Evolutionary conservation across 2,329 filamentous ascomycete genomes (phyloP), one percentile per base, ranked within the genome.

Genomic region (Byssoonygena ceratinophila): DNA sequence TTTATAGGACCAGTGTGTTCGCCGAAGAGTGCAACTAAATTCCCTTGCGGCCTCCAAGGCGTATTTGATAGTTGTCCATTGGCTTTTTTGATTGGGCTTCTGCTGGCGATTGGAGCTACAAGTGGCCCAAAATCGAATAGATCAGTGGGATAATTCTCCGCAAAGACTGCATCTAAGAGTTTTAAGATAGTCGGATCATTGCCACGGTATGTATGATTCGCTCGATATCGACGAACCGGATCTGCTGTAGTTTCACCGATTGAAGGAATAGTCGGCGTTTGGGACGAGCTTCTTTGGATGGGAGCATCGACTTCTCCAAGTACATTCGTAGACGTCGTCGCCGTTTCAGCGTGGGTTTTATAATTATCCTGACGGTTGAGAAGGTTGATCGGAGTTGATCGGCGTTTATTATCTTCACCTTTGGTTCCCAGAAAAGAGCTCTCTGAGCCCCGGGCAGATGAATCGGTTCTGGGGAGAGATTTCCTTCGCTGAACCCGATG

Each of bases 1-100:
- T 85, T 95, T 58, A 97, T 81, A 6, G 87, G 80, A 0, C 82
- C 87, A 25, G 77, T 82, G 64, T 98, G 92, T 65, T 98, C 92
- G 1, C 86, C 82, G 63, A 97, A 89, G 0, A 87, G 87, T 1
- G 90, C 88, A 18, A 97, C 84, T 7, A 97, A 76, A 48, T 82
- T 83, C 1, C 92, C 90, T 51, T 83, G 80, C 0, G 92, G 92
- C 58, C 81, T 83, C 92, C 92, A 98, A 2, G 80, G 77, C 52
- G 80, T 80, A 31, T 83, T 68, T 46, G 67, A 60, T 61, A 72
- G 69, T 54, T 76, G 78, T 23, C 77, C 74, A 31, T 74, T 76
- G 22, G 75, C 72, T 55, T 74, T 75, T 55, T 71, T 75, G 52
- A 81, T 79, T 4, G 77, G 73, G 43, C 71, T 68, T 51, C 72